Evolutionary conservation across 2,329 filamentous ascomycete species (phyloP), one percentile per base, ranked within the genome.

Genomic region (Sordariomycetes sp.): DNA sequence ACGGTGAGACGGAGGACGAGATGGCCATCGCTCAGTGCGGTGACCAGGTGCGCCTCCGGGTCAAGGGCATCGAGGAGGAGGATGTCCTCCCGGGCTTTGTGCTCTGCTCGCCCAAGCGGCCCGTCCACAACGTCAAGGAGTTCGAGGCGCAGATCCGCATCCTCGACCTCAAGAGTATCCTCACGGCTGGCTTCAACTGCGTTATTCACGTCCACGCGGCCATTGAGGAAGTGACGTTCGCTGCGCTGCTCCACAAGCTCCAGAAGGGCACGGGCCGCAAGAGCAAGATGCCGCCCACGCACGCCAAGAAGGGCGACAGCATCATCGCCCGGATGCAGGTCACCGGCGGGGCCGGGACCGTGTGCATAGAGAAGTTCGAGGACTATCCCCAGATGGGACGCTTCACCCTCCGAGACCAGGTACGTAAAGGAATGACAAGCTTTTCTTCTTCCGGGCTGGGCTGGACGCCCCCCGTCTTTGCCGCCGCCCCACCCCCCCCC

Each of bases 81-180:
- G 94, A 99, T 64, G 89, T 99, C 64, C 75, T 92, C 62, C 92
- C 92, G 0, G 94, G 94, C 10, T 99, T 96, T 69, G 95, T 99
- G 60, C 81, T 99, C 55, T 97, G 94, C 77, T 95, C 90, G 35
- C 89, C 90, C 20, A 95, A 95, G 77, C 86, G 94, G 63, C 82
- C 94, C 35, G 94, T 97, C 24, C 90, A 99, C 76, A 92, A 85
- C 66, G 95, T 99, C 42, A 74, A 79, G 55, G 77, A 85, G 54
- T 99, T 99, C 64, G 95, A 99, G 74, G 95, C 94, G 2, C 95
- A 99, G 74, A 96, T 99, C 67, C 86, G 90, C 59, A 90, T 99
- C 62, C 77, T 99, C 55, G 94, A 99, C 62, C 78, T 99, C 62
- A 96, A 95, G 82, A 90, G 78, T 65, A 99, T 99, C 67, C 79